These are phyloP conservation scores for Alternaria ventricosa DNA, from an alignment of 2,329 filamentous ascomycete genomes.

Conservation along the genomic window DNA sequence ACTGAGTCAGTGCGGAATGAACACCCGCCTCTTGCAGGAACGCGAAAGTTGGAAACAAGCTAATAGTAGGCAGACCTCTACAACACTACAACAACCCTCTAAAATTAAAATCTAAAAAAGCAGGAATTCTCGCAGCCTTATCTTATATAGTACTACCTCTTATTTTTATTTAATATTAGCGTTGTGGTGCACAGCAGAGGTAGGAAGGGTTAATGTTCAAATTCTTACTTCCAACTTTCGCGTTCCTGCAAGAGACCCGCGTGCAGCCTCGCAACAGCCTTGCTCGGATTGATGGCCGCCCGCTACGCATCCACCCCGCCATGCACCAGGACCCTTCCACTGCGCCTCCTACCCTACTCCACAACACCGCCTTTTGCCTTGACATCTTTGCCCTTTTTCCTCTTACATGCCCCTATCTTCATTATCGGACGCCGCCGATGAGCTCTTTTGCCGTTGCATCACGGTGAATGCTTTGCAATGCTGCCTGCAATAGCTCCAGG, in stretches of 20 bases:
- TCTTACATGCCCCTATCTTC: not conserved
- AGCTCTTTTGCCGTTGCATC: not conserved
- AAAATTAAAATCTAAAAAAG: too few species aligned
- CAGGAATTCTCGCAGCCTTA: too few species aligned
- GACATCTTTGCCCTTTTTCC: not conserved
- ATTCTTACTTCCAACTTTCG: too few species aligned
- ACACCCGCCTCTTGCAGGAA: too few species aligned
- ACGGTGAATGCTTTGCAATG: not conserved
- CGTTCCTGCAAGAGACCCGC: too few species aligned
- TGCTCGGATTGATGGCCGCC: not conserved
- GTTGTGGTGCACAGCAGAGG: too few species aligned
- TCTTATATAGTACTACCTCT: too few species aligned
- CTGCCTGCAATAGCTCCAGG: slow-evolving; percentile 14
- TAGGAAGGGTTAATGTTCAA: too few species aligned
- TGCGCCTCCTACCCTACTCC: slow-evolving; percentile 13
- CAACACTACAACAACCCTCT: too few species aligned
- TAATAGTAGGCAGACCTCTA: too few species aligned
- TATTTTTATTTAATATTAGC: too few species aligned
- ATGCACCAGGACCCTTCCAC: slow-evolving; percentile 7
- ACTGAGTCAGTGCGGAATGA: not conserved
- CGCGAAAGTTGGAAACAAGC: too few species aligned
- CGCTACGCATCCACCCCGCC: slow-evolving; percentile 11
- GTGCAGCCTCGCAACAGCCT: slow-evolving; percentile 15
- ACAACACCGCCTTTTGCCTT: slow-evolving; percentile 17
- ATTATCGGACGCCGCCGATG: slow-evolving; percentile 4